Conservation (phyloP, 805 yeast genomes). For the Saccharomycopsis fermentans region DNA sequence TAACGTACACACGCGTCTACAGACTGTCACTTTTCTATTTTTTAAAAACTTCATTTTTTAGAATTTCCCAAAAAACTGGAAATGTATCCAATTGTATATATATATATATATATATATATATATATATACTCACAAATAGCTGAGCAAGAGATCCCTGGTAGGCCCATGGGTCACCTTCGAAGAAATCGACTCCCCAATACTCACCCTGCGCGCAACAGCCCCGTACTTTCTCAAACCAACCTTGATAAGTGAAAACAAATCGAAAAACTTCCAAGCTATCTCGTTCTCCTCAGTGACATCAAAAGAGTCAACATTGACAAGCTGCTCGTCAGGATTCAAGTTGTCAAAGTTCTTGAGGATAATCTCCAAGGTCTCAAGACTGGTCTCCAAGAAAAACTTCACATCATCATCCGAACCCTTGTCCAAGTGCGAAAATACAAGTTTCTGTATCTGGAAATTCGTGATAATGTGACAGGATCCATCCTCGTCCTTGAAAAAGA, state of each 20-base stretch:
- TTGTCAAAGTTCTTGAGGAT: slow-evolving; percentile 21
- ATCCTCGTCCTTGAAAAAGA: slow-evolving; percentile 30
- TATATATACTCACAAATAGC: background rate
- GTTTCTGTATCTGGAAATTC: slow-evolving; percentile 15
- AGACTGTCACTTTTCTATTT: too few species aligned
- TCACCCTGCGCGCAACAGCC: background rate
- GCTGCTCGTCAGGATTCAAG: background rate
- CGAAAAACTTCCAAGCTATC: background rate
- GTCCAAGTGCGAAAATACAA: slow-evolving; percentile 1
- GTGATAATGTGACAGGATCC: slow-evolving; percentile 34
- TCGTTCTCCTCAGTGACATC: background rate
- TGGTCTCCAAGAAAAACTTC: slow-evolving; percentile 19
- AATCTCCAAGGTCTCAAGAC: slow-evolving; percentile 23
- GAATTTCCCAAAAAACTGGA: too few species aligned
- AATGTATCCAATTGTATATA: too few species aligned
- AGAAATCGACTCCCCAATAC: background rate
- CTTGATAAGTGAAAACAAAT: background rate
- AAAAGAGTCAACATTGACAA: background rate
- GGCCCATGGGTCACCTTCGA: background rate
- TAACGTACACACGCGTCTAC: too few species aligned
- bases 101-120: too few species aligned
- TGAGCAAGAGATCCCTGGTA: background rate
- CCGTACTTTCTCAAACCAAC: background rate
- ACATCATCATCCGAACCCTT: background rate
- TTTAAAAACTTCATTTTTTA: too few species aligned